Evolutionary conservation across 345 rosid species (phyloP).

Genomic region (Noccaea caerulescens): DNA sequence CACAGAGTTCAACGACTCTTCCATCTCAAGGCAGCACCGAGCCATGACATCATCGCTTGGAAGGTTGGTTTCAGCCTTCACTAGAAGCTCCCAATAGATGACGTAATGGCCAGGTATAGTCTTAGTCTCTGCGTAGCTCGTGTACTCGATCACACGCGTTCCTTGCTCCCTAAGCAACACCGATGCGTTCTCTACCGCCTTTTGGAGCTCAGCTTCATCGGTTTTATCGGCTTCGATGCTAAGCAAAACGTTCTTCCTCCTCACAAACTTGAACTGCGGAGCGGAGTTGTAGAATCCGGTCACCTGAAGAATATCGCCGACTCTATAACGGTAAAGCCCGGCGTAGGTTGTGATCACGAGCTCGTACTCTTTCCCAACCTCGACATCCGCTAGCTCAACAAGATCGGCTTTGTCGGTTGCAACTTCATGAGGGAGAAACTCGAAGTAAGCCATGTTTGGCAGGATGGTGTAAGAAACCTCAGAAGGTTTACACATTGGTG

Average conservation of each 20-base stretch:
- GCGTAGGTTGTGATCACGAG: constrained; percentile 82
- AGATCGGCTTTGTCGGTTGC: constrained; percentile 41
- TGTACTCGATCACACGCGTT: constrained; percentile 73
- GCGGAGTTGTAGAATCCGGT: constrained; percentile 74
- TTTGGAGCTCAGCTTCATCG: constrained; percentile 83
- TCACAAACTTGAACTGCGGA: constrained; percentile 73
- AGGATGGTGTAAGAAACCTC: constrained; percentile 84
- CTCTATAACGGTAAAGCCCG: constrained; percentile 77
- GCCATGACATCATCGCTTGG: constrained; percentile 56
- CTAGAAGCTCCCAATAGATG: constrained; percentile 75
- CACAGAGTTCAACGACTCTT: constrained; percentile 75
- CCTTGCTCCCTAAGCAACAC: constrained; percentile 50
- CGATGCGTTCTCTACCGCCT: constrained; percentile 67
- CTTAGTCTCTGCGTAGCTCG: constrained; percentile 74
- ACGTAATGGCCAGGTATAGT: constrained; percentile 87
- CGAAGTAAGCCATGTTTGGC: constrained; percentile 94
- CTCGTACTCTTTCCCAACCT: constrained; percentile 82
- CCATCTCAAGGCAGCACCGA: constrained; percentile 74
- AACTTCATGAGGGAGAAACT: constrained; percentile 57
- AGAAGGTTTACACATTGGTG: constrained; percentile 71
- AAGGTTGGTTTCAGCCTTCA: constrained; percentile 51
- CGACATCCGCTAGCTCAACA: constrained; percentile 70
- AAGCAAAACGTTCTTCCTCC: constrained; percentile 79
- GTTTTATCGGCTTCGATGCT: constrained; percentile 92
- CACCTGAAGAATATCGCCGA: constrained; percentile 83